Conservation (phyloP, 495 filamentous ascomycete species). For the Aspergillus baeticus region DNA sequence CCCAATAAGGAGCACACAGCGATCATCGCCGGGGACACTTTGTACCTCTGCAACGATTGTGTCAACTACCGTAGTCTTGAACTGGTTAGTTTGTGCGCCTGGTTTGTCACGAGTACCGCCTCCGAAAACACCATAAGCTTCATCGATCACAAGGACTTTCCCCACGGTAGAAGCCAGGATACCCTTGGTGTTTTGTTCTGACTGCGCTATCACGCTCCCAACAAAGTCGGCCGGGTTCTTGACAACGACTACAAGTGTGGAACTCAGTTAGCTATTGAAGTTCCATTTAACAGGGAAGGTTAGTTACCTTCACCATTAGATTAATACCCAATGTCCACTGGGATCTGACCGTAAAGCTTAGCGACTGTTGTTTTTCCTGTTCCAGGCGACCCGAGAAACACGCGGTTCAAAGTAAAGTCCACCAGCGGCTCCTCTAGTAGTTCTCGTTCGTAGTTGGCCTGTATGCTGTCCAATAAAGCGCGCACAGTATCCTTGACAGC, state of each 20-base stretch:
- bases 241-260: not conserved
- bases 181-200: not conserved
- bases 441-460: slow-evolving; percentile 22
- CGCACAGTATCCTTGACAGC: slow-evolving; percentile 17
- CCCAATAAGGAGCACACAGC: not conserved
- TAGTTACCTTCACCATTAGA: slow-evolving; percentile 13
- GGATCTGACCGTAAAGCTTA: slow-evolving; percentile 56
- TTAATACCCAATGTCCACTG: slow-evolving; percentile 32
- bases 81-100: too few species aligned
- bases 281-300: too few species aligned
- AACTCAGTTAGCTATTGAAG: not conserved
- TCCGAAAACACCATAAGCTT: not conserved
- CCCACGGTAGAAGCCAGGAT: not conserved
- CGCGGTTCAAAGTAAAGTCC: slow-evolving; percentile 12
- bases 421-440: slow-evolving; percentile 13
- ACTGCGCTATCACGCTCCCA: not conserved
- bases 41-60: not conserved
- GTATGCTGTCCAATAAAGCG: slow-evolving; percentile 10
- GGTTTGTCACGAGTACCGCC: too few species aligned
- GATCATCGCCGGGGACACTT: not conserved
- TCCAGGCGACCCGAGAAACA: slow-evolving; percentile 19
- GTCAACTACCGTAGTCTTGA: not conserved
- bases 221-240: not conserved
- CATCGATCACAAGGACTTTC: not conserved
- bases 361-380: slow-evolving; percentile 68